These are phyloP conservation scores for Jacaranda copaia DNA, from an alignment of 257 asterid species.

Conservation along the genomic window DNA sequence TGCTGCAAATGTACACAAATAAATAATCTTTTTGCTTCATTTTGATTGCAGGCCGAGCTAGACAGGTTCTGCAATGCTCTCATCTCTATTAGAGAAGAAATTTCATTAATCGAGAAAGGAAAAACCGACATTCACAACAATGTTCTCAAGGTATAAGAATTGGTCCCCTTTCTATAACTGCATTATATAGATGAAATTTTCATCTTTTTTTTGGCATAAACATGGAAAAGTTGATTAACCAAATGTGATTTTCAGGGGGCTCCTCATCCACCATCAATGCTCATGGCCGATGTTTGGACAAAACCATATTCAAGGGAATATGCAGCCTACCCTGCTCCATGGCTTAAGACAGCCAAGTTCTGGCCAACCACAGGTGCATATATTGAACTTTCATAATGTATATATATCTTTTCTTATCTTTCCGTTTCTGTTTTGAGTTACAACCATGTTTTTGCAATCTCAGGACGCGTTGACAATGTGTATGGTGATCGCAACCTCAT, in stretches of 20 bases:
- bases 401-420: too few species aligned
- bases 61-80: constrained; percentile 93
- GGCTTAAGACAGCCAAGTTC: constrained; percentile 93
- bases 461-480: constrained; percentile 95
- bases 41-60: constrained; percentile 76
- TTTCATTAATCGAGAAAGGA: constrained; percentile 84
- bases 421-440: too few species aligned
- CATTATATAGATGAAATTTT: background rate
- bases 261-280: constrained; percentile 97
- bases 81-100: constrained; percentile 93
- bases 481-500: constrained; percentile 91
- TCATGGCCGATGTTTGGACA: constrained; percentile 93
- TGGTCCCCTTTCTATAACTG: background rate
- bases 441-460: background rate
- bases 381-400: background rate
- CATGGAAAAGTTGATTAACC: constrained; percentile 23
- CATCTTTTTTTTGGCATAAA: background rate
- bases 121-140: constrained; percentile 78
- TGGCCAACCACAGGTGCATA: constrained; percentile 90
- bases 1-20: background rate
- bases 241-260: constrained; percentile 67
- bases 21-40: background rate
- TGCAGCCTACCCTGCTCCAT: constrained; percentile 94
- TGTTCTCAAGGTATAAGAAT: constrained; percentile 79
- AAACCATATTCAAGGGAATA: constrained; percentile 94